These are phyloP conservation scores for Gynandropsis gynandra DNA, from an alignment of 345 rosid genomes.

Conservation along the genomic window DNA sequence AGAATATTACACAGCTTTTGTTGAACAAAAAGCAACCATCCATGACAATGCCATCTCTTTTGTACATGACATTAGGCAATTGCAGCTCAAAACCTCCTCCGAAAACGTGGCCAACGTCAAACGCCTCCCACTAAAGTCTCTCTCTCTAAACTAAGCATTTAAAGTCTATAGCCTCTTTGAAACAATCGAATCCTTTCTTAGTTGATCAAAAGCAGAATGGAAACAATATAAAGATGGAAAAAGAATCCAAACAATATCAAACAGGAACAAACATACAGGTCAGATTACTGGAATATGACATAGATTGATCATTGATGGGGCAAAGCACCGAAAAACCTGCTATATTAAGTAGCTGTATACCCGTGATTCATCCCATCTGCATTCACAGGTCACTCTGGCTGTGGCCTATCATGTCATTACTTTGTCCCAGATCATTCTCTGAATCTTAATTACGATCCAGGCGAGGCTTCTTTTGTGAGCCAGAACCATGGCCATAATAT, in stretches of 20 bases:
- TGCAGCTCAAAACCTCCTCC: slow-evolving; percentile 8
- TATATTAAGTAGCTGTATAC: slow-evolving; percentile 14
- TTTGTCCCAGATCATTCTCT: slow-evolving; percentile 21
- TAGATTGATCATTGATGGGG: neutral
- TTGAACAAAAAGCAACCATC: slow-evolving; percentile 5
- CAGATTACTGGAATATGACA: slow-evolving; percentile 12
- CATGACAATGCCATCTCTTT: neutral
- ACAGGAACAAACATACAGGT: slow-evolving; percentile 12
- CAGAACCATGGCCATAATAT: slow-evolving; percentile 56
- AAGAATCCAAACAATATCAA: slow-evolving; percentile 8
- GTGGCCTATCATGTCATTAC: slow-evolving; percentile 21
- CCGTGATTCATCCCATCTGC: slow-evolving; percentile 4
- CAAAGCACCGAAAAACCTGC: slow-evolving; percentile 13
- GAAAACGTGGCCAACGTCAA: slow-evolving; percentile 2
- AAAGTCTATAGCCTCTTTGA: slow-evolving; percentile 19
- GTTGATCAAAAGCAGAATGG: slow-evolving; percentile 9
- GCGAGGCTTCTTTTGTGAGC: slow-evolving; percentile 70
- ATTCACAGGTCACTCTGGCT: slow-evolving; percentile 11
- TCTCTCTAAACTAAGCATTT: slow-evolving; percentile 9
- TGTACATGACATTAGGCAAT: slow-evolving; percentile 8
- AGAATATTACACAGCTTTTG: slow-evolving; percentile 6
- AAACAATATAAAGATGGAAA: slow-evolving; percentile 9
- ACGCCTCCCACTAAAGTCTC: slow-evolving; percentile 15
- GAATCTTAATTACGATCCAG: slow-evolving; percentile 49
- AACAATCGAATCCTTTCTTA: neutral